A percentile compares a stretch with the other conserved stretches of the same genome.
These are phyloP conservation scores for Talaromyces sp. DNA, from an alignment of 2,329 filamentous ascomycete genomes.

Conservation along the genomic window DNA sequence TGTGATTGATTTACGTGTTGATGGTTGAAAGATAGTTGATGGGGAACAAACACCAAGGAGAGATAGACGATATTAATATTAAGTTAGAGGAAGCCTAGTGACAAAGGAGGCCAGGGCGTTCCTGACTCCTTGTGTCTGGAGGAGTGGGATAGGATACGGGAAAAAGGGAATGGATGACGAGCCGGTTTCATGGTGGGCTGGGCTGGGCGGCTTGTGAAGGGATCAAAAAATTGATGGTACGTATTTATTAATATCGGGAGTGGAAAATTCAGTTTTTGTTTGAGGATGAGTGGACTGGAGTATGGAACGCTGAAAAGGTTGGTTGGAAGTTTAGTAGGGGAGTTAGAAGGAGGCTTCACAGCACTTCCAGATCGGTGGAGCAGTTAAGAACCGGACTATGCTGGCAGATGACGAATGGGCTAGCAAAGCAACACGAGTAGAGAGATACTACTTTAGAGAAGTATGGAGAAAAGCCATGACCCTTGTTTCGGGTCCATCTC, in stretches of 20 bases:
- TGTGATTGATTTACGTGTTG: constrained; percentile 8
- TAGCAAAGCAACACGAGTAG: constrained; percentile 7
- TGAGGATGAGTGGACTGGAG: background rate
- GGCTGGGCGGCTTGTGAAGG: constrained; percentile 1
- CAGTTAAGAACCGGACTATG: background rate
- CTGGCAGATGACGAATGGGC: constrained; percentile 30
- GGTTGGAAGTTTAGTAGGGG: constrained; percentile 4
- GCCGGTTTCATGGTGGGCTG: constrained; percentile 10
- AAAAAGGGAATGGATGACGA: constrained; percentile 8
- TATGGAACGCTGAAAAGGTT: constrained; percentile 1
- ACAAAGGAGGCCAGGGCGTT: constrained; percentile 7
- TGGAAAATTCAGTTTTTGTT: constrained; percentile 2
- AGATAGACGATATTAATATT: background rate
- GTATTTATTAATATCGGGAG: constrained; percentile 4
- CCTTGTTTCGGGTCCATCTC: constrained; percentile 15
- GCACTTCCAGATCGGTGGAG: constrained; percentile 31
- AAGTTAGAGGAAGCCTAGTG: constrained; percentile 6
- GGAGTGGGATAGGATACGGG: background rate
- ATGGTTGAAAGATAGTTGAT: background rate
- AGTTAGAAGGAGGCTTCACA: no score
- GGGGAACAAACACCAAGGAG: background rate
- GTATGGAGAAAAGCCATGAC: constrained; percentile 10
- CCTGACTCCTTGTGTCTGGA: constrained; percentile 4
- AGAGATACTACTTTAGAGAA: no score
- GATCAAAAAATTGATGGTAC: constrained; percentile 5